Percentiles rank a stretch among this genome's conserved stretches.
phyloP scores from a whole-genome alignment of 495 filamentous ascomycete genomes.

The Lophium mytilinum region DNA sequence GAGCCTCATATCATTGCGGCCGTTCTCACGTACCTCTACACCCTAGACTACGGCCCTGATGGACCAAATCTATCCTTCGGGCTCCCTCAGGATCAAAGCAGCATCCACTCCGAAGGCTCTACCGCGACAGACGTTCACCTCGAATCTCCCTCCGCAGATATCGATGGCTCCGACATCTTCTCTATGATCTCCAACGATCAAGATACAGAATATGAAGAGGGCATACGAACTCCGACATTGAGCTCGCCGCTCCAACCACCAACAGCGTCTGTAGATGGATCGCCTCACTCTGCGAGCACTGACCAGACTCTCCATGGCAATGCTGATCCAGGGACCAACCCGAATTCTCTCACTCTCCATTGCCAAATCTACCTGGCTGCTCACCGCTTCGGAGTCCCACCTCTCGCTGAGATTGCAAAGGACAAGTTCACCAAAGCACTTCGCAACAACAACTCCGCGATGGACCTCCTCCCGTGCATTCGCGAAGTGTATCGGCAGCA shows the following conservation, averaged over 20 bases:
- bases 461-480: constrained; percentile 11
- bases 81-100: neutral
- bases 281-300: neutral
- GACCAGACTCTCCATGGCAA: neutral
- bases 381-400: constrained; percentile 9
- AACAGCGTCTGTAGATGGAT: neutral
- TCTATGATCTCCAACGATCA: neutral
- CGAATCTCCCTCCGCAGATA: neutral
- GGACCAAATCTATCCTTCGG: neutral
- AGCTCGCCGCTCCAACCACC: neutral
- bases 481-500: constrained; percentile 9
- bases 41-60: constrained; percentile 12
- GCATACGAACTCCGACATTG: neutral
- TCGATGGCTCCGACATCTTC: neutral
- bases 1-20: constrained; percentile 17
- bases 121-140: no score
- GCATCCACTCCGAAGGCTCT: neutral
- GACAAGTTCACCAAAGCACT: constrained; percentile 11
- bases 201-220: neutral
- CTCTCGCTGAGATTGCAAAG: constrained; percentile 3
- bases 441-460: neutral
- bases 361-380: constrained; percentile 7
- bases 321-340: constrained; percentile 2
- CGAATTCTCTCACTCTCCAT: constrained; percentile 16
- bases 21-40: constrained; percentile 21